A percentile compares a stretch with the other conserved stretches of the same genome.
These are phyloP conservation scores for Colletotrichum siamense DNA, from an alignment of 2,329 filamentous ascomycete species.

Conservation along the genomic window DNA sequence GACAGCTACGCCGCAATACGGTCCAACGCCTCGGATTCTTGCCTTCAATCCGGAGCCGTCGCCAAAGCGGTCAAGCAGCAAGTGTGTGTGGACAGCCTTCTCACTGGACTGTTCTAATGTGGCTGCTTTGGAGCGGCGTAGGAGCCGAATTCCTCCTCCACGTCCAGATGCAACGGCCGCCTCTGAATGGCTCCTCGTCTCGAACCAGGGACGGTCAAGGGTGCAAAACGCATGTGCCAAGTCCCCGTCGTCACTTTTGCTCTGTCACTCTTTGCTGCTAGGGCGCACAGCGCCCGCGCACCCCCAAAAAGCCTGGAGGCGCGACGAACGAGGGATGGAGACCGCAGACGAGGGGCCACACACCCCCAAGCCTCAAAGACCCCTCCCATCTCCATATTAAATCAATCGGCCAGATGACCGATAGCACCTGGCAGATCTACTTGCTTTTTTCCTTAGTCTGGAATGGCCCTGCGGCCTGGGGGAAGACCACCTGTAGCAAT, in stretches of 20 bases:
- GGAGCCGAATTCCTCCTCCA: constrained; percentile 13
- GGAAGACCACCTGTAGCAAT: not conserved
- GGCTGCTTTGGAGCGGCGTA: constrained; percentile 3
- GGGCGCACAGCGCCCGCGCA: not conserved
- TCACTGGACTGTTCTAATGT: not conserved
- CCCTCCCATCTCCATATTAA: constrained; percentile 17
- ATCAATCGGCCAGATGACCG: constrained; percentile 19
- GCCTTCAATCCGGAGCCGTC: not conserved
- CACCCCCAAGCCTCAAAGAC: constrained; percentile 6
- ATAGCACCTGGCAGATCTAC: constrained; percentile 16
- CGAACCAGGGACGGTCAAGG: constrained; percentile 7
- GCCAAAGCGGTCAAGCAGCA: constrained; percentile 13
- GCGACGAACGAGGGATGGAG: not conserved
- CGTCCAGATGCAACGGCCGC: not conserved
- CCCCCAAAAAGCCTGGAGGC: not conserved
- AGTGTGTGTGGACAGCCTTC: not conserved
- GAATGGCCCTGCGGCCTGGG: not conserved
- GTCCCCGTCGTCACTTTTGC: constrained; percentile 1
- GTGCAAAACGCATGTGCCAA: constrained; percentile 18
- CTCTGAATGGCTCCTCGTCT: constrained; percentile 11
- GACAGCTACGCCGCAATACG: not conserved
- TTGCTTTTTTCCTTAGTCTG: constrained; percentile 10
- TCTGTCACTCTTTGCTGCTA: not conserved
- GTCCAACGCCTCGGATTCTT: constrained; percentile 3
- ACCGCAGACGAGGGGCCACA: not conserved